Evolutionary conservation across 306 rosid genomes (phyloP), one percentile per base, ranked within the genome.

Genomic region (Sechiopsis laciniata): DNA sequence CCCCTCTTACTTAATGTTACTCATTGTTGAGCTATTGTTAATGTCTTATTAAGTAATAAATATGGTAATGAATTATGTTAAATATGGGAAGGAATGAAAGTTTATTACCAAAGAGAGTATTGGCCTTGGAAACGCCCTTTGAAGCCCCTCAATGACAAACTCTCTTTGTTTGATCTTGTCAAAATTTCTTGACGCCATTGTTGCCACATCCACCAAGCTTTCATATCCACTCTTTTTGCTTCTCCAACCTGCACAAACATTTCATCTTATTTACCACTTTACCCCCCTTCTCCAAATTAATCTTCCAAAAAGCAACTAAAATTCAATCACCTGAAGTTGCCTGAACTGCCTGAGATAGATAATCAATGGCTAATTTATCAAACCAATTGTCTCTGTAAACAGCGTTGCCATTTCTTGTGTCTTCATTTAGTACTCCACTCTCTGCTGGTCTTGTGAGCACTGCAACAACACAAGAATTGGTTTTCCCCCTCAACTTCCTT

Each of bases 181-280:
- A 21, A 84, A 88, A 19, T 78, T 86, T 57, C 56, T 67, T 11
- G 86, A 83, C 17, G 83, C 84, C 78, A 71, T 78, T 14, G 66
- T 79, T 55, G 97, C 86, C 78, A 93, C 97, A 64, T 91, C 97
- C 45, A 87, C 88, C 68, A 95, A 76, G 85, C 97, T 85, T 42
- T 83, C 85, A 45, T 83, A 95, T 3, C 99, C 99, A 40, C 86
- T 87, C 86, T 83, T 91, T 11, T 58, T 75, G 77, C 84, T 95
- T 51, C 68, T 54, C 16, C 86, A n/a, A 76, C 99, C 99, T 91
- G 80, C 78, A 75, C 5, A 75, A 5, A 60, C 54, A 8, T 52
- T 15, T 0, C 9, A 15, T 52, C 15, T 26, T 26, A 32, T 2
- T 32, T 7, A 15, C 12, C 40, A 24, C 12, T 21, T 21, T 32